Conservation (phyloP, 2,329 filamentous ascomycete species). For the Atkinsonella texensis region DNA sequence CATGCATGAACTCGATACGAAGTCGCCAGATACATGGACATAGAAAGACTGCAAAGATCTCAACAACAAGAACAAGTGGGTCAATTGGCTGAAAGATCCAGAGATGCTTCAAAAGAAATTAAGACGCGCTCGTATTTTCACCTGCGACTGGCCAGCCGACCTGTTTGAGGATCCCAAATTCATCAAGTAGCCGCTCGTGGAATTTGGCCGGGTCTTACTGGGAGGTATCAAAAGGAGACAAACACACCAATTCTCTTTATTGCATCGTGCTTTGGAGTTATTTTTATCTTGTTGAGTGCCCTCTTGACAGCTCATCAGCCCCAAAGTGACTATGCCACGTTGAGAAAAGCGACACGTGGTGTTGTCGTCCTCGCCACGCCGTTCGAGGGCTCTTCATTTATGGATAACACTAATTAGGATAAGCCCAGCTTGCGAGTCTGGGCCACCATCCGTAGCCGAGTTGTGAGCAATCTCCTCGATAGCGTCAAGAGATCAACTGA, state of each 20-base stretch:
- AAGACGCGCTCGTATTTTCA: slow-evolving; percentile 14
- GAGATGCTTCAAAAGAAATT: slow-evolving; percentile 13
- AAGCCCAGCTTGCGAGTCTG: slow-evolving; percentile 7
- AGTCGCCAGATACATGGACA: slow-evolving; percentile 17
- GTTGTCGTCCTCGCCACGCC: not conserved
- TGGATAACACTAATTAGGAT: not conserved
- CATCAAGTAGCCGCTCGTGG: slow-evolving; percentile 9
- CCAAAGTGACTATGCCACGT: not conserved
- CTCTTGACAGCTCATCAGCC: not conserved
- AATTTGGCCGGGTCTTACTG: slow-evolving; percentile 14
- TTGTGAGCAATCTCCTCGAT: not conserved
- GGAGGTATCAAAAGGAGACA: slow-evolving; percentile 12
- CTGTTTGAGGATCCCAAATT: slow-evolving; percentile 11
- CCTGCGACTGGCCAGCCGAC: slow-evolving; percentile 17
- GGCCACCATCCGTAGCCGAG: not conserved
- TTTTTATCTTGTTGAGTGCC: not conserved
- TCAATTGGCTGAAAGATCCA: slow-evolving; percentile 15
- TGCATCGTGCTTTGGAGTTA: not conserved
- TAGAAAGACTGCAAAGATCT: slow-evolving; percentile 5
- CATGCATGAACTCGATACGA: slow-evolving; percentile 22
- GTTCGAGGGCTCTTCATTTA: not conserved
- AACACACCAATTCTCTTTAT: slow-evolving; percentile 4
- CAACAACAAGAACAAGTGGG: not conserved
- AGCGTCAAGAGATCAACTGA: not conserved
- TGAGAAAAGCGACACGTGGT: not conserved